Evolutionary conservation across 768 basidiomycete species (phyloP).

Genomic region (Mycena maculata): DNA sequence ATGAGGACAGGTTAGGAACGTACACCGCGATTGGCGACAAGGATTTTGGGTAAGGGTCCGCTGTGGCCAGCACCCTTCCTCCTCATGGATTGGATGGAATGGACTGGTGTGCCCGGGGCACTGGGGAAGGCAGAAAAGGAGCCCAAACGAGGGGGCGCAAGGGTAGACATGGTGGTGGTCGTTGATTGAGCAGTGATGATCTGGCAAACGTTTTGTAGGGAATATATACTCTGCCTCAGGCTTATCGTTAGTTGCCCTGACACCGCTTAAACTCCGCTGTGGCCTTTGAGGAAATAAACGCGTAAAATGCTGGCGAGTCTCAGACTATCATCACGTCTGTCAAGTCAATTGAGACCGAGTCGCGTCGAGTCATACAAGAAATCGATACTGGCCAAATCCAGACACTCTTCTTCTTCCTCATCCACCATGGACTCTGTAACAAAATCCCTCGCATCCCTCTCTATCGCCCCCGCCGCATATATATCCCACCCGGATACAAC

Average conservation of each 20-base stretch:
- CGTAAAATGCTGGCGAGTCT: not conserved
- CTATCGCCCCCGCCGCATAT: constrained; percentile 63
- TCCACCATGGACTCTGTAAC: constrained; percentile 53
- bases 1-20: constrained; percentile 48
- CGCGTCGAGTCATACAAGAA: constrained; percentile 51
- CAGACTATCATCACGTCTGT: not conserved
- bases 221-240: not conserved
- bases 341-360: constrained; percentile 41
- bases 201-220: not conserved
- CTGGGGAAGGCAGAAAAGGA: constrained; percentile 82
- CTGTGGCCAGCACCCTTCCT: constrained; percentile 91
- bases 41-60: constrained; percentile 90
- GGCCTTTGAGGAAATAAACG: too few relatives aligned
- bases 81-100: constrained; percentile 92
- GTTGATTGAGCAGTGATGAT: not conserved
- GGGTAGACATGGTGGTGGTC: constrained; percentile 26
- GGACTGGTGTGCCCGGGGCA: constrained; percentile 86
- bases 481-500: constrained; percentile 71
- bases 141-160: constrained; percentile 35
- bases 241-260: too few relatives aligned
- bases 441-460: constrained; percentile 61
- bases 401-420: constrained; percentile 23
- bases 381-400: constrained; percentile 32
- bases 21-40: constrained; percentile 93
- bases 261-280: constrained; percentile 21